Evolutionary conservation across 495 filamentous ascomycete species (phyloP).

Genomic region (Trichoderma asperelloides): DNA sequence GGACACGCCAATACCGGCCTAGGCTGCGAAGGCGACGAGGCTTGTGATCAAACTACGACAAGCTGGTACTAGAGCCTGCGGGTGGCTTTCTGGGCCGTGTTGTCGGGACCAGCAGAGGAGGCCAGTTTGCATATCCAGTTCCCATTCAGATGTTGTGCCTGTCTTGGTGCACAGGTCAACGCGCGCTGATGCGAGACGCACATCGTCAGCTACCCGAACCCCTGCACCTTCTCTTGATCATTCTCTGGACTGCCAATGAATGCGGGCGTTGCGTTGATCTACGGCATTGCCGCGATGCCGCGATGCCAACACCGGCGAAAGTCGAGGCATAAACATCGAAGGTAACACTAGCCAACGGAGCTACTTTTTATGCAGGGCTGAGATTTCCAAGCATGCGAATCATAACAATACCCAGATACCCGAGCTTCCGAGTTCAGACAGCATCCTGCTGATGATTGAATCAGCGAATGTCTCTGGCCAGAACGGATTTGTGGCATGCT

Average conservation of each 20-base stretch:
- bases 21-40: neutral
- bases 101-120: neutral
- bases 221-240: neutral
- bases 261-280: neutral
- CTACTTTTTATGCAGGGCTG: no score
- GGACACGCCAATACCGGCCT: neutral
- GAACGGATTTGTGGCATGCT: neutral
- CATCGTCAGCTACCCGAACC: neutral
- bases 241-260: neutral
- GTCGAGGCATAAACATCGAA: neutral
- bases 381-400: no score
- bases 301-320: neutral
- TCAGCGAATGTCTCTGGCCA: neutral
- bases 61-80: neutral
- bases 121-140: neutral
- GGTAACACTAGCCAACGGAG: neutral
- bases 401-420: no score
- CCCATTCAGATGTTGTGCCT: neutral
- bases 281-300: neutral
- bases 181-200: neutral
- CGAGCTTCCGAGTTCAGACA: no score
- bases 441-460: neutral
- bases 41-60: neutral
- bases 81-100: neutral
- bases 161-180: neutral